Base-by-base conservation (phyloP, 2,329 filamentous ascomycete species). In the Fusarium sp. region DNA sequence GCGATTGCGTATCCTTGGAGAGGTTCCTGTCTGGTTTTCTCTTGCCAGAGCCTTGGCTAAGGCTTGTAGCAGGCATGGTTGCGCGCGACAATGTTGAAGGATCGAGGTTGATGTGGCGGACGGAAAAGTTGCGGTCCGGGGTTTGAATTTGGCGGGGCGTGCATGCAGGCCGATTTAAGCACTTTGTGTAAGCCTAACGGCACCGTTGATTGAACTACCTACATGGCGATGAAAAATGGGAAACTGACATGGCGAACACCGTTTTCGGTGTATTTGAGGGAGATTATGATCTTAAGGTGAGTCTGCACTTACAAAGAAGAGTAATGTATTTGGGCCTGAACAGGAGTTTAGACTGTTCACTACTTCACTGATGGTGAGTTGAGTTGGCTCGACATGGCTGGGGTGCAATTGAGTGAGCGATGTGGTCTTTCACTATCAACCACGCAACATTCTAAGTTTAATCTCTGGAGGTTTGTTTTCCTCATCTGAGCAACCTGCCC, bases 121-220 rank as follows among this genome's bases (percentile, higher is more conserved):
- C n/a, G 43, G 45, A 73, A 74, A 73, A 74, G 64, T 59, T 68
- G 62, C 51, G 51, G 67, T 58, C 59, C 55, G 39, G 59, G 52
- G 51, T 64, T 50, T 24, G 19, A 70, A 47, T 43, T 72, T 72
- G 67, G 72, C 54, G 57, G 56, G 58, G 53, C 53, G 45, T 57
- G 33, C 44, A 61, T 57, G 55, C 60, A 67, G 40, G 61, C 28
- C 38, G 6, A 22, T 36, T 31, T 14, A 28, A 42, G 34, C 44
- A 39, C 44, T 60, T 42, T 45, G 44, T 45, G 31, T 63, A 59
- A 28, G 40, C 45, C 22, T 22, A 28, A 17, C 17, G 47, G n/a
- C 21, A 36, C 33, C 62, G 43, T 36, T 46, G 39, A 24, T 26
- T 26, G 28, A 13, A 14, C 39, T 24, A 17, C 31, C 36, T 46